Base-by-base conservation (phyloP, 495 filamentous ascomycete genomes). In the Aspergillus sclerotioniger region DNA sequence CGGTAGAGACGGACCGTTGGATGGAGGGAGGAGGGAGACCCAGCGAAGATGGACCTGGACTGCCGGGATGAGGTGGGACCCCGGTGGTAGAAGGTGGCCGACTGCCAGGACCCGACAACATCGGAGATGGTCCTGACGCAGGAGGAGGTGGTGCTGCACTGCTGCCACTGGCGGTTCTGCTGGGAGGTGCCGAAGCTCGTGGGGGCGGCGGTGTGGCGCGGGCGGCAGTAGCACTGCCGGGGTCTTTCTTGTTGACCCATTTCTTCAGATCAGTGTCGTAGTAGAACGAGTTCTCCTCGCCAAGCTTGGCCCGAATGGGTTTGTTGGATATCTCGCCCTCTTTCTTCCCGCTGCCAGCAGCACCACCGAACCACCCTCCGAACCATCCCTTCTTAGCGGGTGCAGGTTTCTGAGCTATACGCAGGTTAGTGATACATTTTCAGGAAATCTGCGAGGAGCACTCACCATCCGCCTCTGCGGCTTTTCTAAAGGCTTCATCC, bases 201-300 rank as follows among this genome's bases (percentile, higher is more conserved):
- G 82, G 78, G 51, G 84, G 80, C 17, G 81, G 79, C 9, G 84
- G 77, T 0, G 80, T 74, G 13, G 82, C 67, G 66, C 79, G 71
- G 60, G 85, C 76, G 62, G 74, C 61, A 13, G 73, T 71, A 12
- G 74, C 67, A 51, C 72, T 73, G 28, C 68, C 72, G 2, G 77
- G 76, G 15, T 85, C 87, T 68, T 97, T 97, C 78, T 97, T 96
- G 73, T 99, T 96, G 72, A 99, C 83, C 95, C 95, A 99, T 67
- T 93, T 90, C 80, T 95, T 95, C 54, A 96, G 80, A 19, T 96
- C 90, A 4, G 90, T 87, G 71, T 99, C 95, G 61, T 93, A 99
- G 61, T 91, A 88, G 74, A 99, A 98, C 10, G 84, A 89, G 66
- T 82, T 94, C 63, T 93, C 88, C 71, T 99, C 95, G 57, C 95